Conservation (phyloP, 2,329 filamentous ascomycete species). For the Dactylellina parvicollis region DNA sequence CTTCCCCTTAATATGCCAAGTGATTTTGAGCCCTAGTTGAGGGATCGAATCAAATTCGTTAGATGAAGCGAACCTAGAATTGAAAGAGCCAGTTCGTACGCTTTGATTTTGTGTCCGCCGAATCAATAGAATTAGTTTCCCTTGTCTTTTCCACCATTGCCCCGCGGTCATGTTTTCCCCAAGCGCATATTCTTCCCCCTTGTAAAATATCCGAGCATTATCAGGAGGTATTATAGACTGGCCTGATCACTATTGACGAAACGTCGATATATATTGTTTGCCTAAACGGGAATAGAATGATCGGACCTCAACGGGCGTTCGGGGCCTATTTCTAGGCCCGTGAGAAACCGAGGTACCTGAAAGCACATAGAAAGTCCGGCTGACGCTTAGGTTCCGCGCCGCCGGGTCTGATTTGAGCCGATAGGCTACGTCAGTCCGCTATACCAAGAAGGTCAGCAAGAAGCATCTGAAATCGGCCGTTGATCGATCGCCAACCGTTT, state of each 20-base stretch:
- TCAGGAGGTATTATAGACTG: too few species aligned
- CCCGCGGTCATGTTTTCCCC: too few species aligned
- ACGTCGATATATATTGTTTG: background rate
- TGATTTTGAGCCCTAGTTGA: background rate
- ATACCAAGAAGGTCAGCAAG: constrained; percentile 1
- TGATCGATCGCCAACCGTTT: constrained; percentile 4
- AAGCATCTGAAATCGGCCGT: background rate
- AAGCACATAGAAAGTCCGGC: background rate
- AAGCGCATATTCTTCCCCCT: background rate
- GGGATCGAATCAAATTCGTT: background rate
- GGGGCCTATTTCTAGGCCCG: constrained; percentile 16
- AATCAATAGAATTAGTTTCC: too few species aligned
- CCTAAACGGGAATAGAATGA: background rate
- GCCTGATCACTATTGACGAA: background rate
- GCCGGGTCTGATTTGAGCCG: constrained; percentile 33
- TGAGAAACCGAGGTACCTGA: background rate
- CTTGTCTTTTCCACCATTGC: too few species aligned
- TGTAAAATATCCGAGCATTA: background rate
- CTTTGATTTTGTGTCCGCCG: too few species aligned
- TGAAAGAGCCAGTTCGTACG: too few species aligned
- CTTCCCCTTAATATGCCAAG: background rate
- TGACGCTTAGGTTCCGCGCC: constrained; percentile 11
- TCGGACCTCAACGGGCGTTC: background rate
- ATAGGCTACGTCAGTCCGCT: constrained; percentile 1
- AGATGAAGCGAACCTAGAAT: too few species aligned